Conservation (phyloP, 768 basidiomycete genomes). For the Tylopilus rubrobrunneus region DNA sequence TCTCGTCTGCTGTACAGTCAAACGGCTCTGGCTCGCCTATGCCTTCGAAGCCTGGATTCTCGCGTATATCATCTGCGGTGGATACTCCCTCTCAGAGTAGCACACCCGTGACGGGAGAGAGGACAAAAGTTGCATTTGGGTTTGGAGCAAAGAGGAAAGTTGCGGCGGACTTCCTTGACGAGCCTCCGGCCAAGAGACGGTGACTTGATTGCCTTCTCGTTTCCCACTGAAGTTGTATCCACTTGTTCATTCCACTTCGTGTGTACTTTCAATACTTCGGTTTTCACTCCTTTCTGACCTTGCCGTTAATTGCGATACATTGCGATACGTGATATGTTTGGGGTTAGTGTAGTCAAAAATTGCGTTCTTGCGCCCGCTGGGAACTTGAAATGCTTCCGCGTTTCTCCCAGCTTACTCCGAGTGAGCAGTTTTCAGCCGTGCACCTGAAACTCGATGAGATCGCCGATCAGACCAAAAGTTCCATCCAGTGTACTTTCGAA, state of each 20-base stretch:
- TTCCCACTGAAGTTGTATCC: not conserved
- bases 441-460: too few species aligned
- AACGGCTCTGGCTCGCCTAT: constrained; percentile 55
- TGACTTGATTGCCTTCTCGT: constrained; percentile 15
- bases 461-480: too few species aligned
- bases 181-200: constrained; percentile 61
- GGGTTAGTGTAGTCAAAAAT: not conserved
- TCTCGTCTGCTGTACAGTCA: constrained; percentile 24
- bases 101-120: constrained; percentile 59
- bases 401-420: too few species aligned
- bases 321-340: not conserved
- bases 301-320: not conserved
- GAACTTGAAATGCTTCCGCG: too few species aligned
- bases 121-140: constrained; percentile 73
- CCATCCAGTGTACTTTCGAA: too few species aligned
- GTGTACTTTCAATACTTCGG: not conserved
- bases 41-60: constrained; percentile 66
- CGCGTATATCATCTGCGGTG: constrained; percentile 61
- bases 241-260: too few species aligned
- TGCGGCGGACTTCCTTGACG: constrained; percentile 59
- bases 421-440: too few species aligned
- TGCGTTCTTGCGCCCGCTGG: too few species aligned
- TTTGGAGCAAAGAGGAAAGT: constrained; percentile 81
- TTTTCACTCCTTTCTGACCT: not conserved
- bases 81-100: constrained; percentile 46